Evolutionary conservation across 345 rosid genomes (phyloP).

Genomic region (Erysimum cheiranthoides): DNA sequence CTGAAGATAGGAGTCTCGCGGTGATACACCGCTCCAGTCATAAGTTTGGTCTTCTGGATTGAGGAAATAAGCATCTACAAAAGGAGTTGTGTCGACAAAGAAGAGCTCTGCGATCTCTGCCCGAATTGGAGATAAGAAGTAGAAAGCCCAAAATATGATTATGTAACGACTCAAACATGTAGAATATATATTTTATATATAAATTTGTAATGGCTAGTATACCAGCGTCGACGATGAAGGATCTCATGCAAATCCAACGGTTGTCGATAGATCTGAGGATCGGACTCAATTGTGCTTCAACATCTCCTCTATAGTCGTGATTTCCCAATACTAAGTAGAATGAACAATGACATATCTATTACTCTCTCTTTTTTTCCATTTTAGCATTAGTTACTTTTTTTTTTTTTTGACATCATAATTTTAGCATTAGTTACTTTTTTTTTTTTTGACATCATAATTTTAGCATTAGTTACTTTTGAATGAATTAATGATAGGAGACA

Average conservation of each 20-base stretch:
- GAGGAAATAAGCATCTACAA: constrained; percentile 57
- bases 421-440: too few species aligned
- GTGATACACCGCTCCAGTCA: constrained; percentile 55
- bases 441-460: too few species aligned
- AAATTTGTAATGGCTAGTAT: background rate
- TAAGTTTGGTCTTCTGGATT: constrained; percentile 43
- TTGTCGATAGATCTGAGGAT: constrained; percentile 42
- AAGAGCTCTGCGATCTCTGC: constrained; percentile 56
- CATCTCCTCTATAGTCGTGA: constrained; percentile 58
- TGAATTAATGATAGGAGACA: background rate
- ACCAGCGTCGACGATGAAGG: constrained; percentile 52
- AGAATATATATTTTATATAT: background rate
- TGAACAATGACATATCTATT: background rate
- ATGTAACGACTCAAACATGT: background rate
- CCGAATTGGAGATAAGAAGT: background rate
- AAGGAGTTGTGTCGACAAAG: constrained; percentile 66
- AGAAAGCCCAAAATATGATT: background rate
- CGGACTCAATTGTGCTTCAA: constrained; percentile 52
- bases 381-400: background rate
- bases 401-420: too few species aligned
- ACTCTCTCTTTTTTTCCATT: background rate
- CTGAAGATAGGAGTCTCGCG: constrained; percentile 47
- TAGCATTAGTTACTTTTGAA: background rate
- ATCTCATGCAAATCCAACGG: constrained; percentile 55
- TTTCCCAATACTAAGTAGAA: constrained; percentile 54